These are phyloP conservation scores for Deinandra increscens DNA, from an alignment of 129 eudicot species.

Conservation along the genomic window DNA sequence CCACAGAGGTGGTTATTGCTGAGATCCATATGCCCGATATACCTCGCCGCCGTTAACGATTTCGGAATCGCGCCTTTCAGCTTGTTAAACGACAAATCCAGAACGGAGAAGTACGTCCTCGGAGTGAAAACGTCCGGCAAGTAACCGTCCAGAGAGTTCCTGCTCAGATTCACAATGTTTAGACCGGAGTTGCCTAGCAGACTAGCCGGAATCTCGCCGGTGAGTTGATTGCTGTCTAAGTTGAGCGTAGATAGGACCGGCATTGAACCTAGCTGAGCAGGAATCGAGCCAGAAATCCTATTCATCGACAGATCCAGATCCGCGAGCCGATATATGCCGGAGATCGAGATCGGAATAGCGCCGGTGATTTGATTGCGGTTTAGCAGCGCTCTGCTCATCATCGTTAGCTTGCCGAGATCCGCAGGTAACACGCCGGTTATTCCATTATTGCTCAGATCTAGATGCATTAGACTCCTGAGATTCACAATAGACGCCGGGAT, in stretches of 20 bases:
- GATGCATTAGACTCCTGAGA: slow-evolving; percentile 52
- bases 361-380: slow-evolving; percentile 63
- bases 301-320: slow-evolving; percentile 74
- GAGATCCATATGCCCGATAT: slow-evolving; percentile 78
- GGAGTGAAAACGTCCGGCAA: slow-evolving; percentile 76
- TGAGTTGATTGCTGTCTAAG: slow-evolving; percentile 54
- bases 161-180: slow-evolving; percentile 67
- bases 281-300: slow-evolving; percentile 62
- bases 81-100: slow-evolving; percentile 64
- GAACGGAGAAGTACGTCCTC: slow-evolving; percentile 54
- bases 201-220: slow-evolving; percentile 53
- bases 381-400: slow-evolving; percentile 78
- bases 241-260: slow-evolving; percentile 71
- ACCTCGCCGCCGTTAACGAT: slow-evolving; percentile 51
- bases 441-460: slow-evolving; percentile 67
- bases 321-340: slow-evolving; percentile 54
- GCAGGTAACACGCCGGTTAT: slow-evolving; percentile 58
- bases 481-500: slow-evolving; percentile 58
- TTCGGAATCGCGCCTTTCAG: slow-evolving; percentile 68
- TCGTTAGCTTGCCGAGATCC: slow-evolving; percentile 59
- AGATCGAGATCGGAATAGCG: slow-evolving; percentile 54
- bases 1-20: slow-evolving; percentile 86
- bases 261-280: slow-evolving; percentile 70
- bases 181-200: slow-evolving; percentile 55
- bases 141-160: slow-evolving; percentile 56